Base-by-base conservation (phyloP, 2,329 filamentous ascomycete species). In the Claviceps monticola region DNA sequence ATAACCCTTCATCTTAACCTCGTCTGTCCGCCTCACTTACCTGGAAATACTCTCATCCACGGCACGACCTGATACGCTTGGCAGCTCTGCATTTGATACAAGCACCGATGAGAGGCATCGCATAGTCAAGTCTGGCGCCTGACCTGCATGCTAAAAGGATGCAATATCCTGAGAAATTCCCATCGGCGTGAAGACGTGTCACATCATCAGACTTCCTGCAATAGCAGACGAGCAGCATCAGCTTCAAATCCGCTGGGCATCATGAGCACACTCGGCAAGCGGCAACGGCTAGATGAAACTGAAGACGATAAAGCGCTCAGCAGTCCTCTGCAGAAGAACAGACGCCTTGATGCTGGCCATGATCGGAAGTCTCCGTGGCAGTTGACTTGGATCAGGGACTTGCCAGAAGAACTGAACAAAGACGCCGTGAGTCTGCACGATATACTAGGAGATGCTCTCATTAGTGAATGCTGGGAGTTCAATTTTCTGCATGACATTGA, bases 371-470 rank as follows among this genome's bases (percentile, higher is more conserved):
- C 86, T 1, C 87, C 87, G 0, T 78, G 90, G 57, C 80, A 81
- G 53, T 76, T 93, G 14, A 90, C 84, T 0, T 75, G 73, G 54
- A 83, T 93, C 51, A 72, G 71, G 29, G 83, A 86, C 58, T 69
- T 90, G 0, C 71, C 80, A 1, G 64, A 71, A 1, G 64, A 68
- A 1, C 66, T 68, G 55, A 93, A 94, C 67, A 67, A 71, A 23
- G 85, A 84, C 62, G 73, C 86, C 0, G 66, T 91, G 37, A 74
- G 72, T 1, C 69, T 93, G 9, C 68, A 69, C 4, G 84, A 88
- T 53, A 73, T 94, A 5, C 72, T 94, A 1, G 80, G 84, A 0
- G 81, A 89, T 62, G 84, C 86, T 0, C 71, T 88, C 55, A 86
- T 93, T 51, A 75, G 76, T 41, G 79, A 85, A 60, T 80, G 78